Base-by-base conservation (phyloP, 139 green algal genomes). In the Microglena sp. region DNA sequence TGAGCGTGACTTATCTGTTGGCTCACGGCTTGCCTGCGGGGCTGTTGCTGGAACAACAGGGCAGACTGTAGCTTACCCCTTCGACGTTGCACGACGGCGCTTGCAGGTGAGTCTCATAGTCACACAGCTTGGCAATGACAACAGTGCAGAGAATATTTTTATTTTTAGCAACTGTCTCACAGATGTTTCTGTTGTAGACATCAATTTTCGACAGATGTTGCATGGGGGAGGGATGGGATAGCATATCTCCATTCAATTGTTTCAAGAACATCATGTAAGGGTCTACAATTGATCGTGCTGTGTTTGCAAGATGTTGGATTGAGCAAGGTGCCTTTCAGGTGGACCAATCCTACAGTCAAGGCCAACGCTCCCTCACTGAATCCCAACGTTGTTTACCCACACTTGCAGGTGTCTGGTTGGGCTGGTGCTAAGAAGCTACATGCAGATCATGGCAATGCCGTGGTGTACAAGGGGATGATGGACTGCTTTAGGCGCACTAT, bases 51-150 rank as follows among this genome's bases (percentile, higher is more conserved):
- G 93, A 26, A 94, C 88, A 0, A 87, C 82, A 27, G 93, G 93
- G 0, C 93, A 98, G 79, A 98, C 90, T 53, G 87, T 99, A 31
- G 93, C 93, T 1, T 99, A 97, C 73, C 93, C 93, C 1, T 95
- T 99, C 70, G 93, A 99, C 69, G 93, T 99, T 6, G 87, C 90
- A 22, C 78, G 93, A 24, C 64, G 93, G 62, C 70, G 93, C 45
- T 67, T 99, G 73, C 93, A 98, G 83, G 90, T 98, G 55, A 2
- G 76, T 50, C 2, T 33, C 57, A 61, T 50, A 11, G 18, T 11
- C 40, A n/a, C n/a, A n/a, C n/a, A n/a, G n/a, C n/a, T n/a, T n/a
- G n/a, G n/a, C n/a, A n/a, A n/a, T n/a, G n/a, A n/a, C n/a, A n/a
- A n/a, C n/a, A n/a, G n/a, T n/a, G n/a, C n/a, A n/a, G n/a, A n/a